phyloP scores from a whole-genome alignment of 2,329 filamentous ascomycete genomes.

The Aspergillus tanneri region DNA sequence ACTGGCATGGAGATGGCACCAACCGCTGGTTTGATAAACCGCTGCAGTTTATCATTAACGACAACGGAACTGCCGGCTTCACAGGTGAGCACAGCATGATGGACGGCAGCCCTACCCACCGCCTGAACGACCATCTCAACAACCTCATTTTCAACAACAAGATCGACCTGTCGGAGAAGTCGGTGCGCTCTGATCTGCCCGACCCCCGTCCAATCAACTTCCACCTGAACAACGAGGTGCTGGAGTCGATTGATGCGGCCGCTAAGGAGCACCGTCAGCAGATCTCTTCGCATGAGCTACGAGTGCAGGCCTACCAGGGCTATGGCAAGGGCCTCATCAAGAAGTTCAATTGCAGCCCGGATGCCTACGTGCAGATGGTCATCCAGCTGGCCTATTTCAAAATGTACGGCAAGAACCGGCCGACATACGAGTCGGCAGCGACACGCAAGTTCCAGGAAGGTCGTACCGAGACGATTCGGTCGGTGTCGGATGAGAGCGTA shows the following conservation, averaged over 20 bases:
- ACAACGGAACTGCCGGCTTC: slow-evolving; percentile 96
- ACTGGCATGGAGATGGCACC: slow-evolving; percentile 95
- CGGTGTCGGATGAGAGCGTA: slow-evolving; percentile 85
- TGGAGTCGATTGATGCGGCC: slow-evolving; percentile 76
- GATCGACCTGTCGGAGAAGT: slow-evolving; percentile 79
- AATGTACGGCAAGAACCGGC: slow-evolving; percentile 97
- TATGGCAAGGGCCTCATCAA: slow-evolving; percentile 99
- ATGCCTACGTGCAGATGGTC: slow-evolving; percentile 97
- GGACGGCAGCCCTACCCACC: slow-evolving; percentile 97
- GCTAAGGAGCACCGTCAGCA: slow-evolving; percentile 74
- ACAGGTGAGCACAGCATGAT: slow-evolving; percentile 99
- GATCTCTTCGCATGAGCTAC: slow-evolving; percentile 84
- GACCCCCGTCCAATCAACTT: slow-evolving; percentile 79
- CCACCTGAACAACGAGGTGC: slow-evolving; percentile 69
- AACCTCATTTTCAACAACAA: slow-evolving; percentile 91
- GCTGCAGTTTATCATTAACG: slow-evolving; percentile 94
- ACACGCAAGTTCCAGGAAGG: slow-evolving; percentile 95
- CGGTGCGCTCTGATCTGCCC: slow-evolving; percentile 76
- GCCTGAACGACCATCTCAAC: slow-evolving; percentile 91
- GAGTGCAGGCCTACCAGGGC: slow-evolving; percentile 92
- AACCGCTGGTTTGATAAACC: slow-evolving; percentile 99
- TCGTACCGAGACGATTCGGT: slow-evolving; percentile 92
- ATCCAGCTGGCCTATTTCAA: slow-evolving; percentile 98
- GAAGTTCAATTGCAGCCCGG: slow-evolving; percentile 97
- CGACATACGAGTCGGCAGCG: slow-evolving; percentile 95